These are phyloP conservation scores for Acacia acuminata DNA, from an alignment of 306 rosid genomes.

Conservation along the genomic window DNA sequence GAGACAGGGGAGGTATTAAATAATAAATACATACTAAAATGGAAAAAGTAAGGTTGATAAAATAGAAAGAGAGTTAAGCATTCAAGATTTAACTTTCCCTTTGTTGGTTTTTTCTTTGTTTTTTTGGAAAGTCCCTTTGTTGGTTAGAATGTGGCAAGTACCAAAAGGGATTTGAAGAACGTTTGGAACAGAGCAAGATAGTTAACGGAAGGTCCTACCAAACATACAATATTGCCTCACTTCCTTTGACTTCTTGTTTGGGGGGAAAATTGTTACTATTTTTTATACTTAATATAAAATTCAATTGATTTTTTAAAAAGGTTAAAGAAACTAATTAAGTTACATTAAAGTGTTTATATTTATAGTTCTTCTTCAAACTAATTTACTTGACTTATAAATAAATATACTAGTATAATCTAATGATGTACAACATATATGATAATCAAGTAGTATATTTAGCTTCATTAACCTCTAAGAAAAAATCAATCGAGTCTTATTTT, in stretches of 20 bases:
- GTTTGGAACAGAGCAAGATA: neutral
- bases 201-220: conserved; percentile 51
- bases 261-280: neutral
- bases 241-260: conserved; percentile 37
- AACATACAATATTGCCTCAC: conserved; percentile 33
- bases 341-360: too few relatives aligned
- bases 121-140: neutral
- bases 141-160: neutral
- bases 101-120: too few relatives aligned
- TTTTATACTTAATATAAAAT: too few relatives aligned
- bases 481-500: too few relatives aligned
- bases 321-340: too few relatives aligned
- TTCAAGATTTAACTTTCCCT: neutral
- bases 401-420: too few relatives aligned
- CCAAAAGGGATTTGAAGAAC: neutral
- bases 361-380: too few relatives aligned
- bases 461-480: too few relatives aligned
- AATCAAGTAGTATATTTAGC: too few relatives aligned
- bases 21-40: neutral
- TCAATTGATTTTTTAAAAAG: accelerated
- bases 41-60: neutral
- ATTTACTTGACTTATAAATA: too few relatives aligned
- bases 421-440: too few relatives aligned
- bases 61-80: neutral
- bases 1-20: neutral